phyloP scores from a whole-genome alignment of 257 asterid species.

The Henckelia pumila region DNA sequence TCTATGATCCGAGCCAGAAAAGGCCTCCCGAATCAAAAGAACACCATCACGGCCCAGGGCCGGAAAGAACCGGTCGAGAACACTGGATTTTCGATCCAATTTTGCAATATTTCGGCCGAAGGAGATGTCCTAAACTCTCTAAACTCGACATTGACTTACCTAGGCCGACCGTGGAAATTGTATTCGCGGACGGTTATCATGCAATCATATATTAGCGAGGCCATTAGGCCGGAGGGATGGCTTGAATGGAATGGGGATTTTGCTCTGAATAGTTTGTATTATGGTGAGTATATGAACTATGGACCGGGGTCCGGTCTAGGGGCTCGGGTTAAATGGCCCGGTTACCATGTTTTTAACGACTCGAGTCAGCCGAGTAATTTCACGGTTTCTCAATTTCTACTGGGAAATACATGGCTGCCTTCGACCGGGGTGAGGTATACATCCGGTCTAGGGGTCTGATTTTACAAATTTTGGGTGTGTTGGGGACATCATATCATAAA shows the following conservation, averaged over 20 bases:
- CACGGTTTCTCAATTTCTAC: conserved; percentile 45
- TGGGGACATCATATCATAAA: not conserved
- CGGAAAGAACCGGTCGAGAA: conserved; percentile 33
- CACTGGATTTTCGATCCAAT: conserved; percentile 55
- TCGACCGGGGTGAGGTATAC: conserved; percentile 55
- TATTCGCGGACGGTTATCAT: conserved; percentile 53
- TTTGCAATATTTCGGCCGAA: conserved; percentile 43
- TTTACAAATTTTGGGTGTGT: not conserved
- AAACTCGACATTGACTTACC: conserved; percentile 41
- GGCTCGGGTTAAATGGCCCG: conserved; percentile 51
- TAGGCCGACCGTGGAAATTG: conserved; percentile 57
- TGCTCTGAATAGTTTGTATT: conserved; percentile 41
- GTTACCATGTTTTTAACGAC: conserved; percentile 41
- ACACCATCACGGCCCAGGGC: conserved; percentile 64
- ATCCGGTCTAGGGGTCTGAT: conserved; percentile 40
- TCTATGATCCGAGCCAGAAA: conserved; percentile 40
- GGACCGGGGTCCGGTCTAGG: conserved; percentile 53
- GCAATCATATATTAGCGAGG: conserved; percentile 49
- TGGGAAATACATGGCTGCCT: conserved; percentile 58
- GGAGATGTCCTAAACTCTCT: conserved; percentile 29
- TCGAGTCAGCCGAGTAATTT: conserved; percentile 37
- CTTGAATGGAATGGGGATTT: conserved; percentile 50
- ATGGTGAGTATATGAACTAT: conserved; percentile 47
- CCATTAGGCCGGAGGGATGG: conserved; percentile 54
- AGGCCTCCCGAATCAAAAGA: conserved; percentile 52